phyloP scores from a whole-genome alignment of 2,329 filamentous ascomycete genomes.

The Penicillium sp. region DNA sequence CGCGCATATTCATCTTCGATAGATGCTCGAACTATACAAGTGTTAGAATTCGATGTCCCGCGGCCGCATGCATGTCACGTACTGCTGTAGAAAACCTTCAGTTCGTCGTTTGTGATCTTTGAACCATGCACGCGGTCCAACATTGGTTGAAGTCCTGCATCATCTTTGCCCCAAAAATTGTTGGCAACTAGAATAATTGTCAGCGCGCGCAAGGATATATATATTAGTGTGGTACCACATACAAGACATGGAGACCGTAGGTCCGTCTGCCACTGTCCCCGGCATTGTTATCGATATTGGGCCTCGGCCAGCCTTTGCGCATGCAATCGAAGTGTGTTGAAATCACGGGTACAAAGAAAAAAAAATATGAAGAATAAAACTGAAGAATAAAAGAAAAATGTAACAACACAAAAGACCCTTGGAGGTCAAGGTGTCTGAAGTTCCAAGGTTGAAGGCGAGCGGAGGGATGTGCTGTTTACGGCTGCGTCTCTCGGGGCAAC shows the following conservation, averaged over 20 bases:
- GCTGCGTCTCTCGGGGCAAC: constrained; percentile 29
- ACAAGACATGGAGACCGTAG: constrained; percentile 69
- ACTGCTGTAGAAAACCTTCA: constrained; percentile 88
- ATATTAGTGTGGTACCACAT: constrained; percentile 27
- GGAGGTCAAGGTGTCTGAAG: constrained; percentile 20
- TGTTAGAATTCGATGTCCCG: not conserved
- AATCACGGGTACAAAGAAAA: constrained; percentile 13
- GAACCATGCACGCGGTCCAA: constrained; percentile 92
- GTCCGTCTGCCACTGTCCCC: constrained; percentile 60
- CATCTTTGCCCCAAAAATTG: constrained; percentile 99
- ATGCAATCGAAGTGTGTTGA: constrained; percentile 18
- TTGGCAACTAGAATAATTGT: constrained; percentile 68
- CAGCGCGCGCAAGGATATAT: not conserved
- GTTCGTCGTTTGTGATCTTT: constrained; percentile 91
- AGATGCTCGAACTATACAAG: constrained; percentile 66
- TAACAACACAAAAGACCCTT: constrained; percentile 19
- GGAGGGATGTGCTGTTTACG: constrained; percentile 26
- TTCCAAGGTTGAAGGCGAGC: constrained; percentile 15
- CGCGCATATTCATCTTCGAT: constrained; percentile 96
- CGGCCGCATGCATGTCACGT: constrained; percentile 32
- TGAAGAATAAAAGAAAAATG: constrained; percentile 1
- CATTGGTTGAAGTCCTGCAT: constrained; percentile 88
- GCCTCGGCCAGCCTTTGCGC: constrained; percentile 41
- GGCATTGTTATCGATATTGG: constrained; percentile 53
- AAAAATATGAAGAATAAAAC: constrained; percentile 10